A percentile compares a stretch with the other conserved stretches of the same genome.
These are phyloP conservation scores for Lentinula detonsa DNA, from an alignment of 768 basidiomycete genomes.

Conservation along the genomic window DNA sequence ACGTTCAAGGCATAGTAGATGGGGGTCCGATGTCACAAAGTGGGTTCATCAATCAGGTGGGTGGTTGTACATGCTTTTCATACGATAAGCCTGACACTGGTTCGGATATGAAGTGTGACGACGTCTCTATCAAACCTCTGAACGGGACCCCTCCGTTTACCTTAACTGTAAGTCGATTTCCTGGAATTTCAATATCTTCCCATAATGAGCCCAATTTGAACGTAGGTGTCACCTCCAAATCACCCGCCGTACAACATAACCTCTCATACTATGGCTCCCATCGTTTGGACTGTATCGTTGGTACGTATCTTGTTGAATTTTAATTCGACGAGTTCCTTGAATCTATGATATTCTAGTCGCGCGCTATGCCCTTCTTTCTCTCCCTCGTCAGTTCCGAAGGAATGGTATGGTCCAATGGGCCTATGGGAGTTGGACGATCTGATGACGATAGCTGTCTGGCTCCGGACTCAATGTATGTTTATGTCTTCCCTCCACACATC, in stretches of 20 bases:
- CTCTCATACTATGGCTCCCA: conserved; percentile 26
- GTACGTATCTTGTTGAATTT: conserved; percentile 14
- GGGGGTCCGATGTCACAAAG: conserved; percentile 36
- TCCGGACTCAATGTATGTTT: conserved; percentile 26
- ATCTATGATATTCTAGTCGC: conserved; percentile 22
- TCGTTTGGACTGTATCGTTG: conserved; percentile 34
- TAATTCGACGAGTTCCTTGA: background rate
- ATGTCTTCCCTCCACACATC: background rate
- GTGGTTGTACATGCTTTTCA: background rate
- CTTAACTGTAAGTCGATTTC: conserved; percentile 30
- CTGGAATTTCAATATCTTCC: background rate
- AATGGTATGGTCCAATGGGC: conserved; percentile 42
- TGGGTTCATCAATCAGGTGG: conserved; percentile 41
- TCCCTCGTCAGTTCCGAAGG: conserved; percentile 40
- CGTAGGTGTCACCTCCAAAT: conserved; percentile 40
- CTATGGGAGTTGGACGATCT: conserved; percentile 37
- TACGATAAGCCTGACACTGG: background rate
- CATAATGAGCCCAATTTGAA: background rate
- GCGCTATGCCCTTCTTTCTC: conserved; percentile 44
- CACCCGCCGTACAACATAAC: conserved; percentile 50
- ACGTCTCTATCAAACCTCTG: conserved; percentile 34
- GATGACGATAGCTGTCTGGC: conserved; percentile 33
- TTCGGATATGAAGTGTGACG: conserved; percentile 34
- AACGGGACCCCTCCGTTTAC: conserved; percentile 43
- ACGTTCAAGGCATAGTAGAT: conserved; percentile 27